Evolutionary conservation across 257 asterid species (phyloP), one percentile per base, ranked within the genome.

Genomic region (Plantago ovata): DNA sequence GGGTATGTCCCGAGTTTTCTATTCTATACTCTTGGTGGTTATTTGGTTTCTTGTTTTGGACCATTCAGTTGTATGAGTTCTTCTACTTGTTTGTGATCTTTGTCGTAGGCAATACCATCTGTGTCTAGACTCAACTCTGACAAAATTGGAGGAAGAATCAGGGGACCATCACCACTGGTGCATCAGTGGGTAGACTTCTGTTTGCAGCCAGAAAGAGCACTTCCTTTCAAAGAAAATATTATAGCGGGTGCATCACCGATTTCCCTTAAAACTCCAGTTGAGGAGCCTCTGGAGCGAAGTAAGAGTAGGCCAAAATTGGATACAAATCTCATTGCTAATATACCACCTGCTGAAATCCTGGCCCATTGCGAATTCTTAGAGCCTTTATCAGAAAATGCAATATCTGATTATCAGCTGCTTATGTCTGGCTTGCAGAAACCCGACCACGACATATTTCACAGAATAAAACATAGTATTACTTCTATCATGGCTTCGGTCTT

Each of bases 171-270:
- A 11, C 97, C 98, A 1, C 36, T 88, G 55, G 79, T 75, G 69
- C 64, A 75, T 60, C 97, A 92, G 62, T 92, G 98, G 98, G 50
- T 92, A 36, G 94, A 92, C 22, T 92, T 92, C 77, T 88, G 95
- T 58, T 61, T 86, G 75, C 98, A 88, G 62, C 72, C 79, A 7
- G 84, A 83, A 65, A 81, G 98, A 69, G 80, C 78, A 24, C 46
- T 61, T 50, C 84, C 91, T 28, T 92, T 80, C 77, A 74, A 76
- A 54, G 84, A 75, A 61, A 94, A 72, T 66, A 77, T 74, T 9
- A 67, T 82, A 20, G 76, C 84, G 0, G 97, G 97, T 16, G 95
- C 96, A 71, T 80, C 90, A 1, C 98, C 98, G 12, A 20, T 68
- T 55, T 59, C 83, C 10, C 85, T 87, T 60, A 60, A 77, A 60